Conservation (phyloP, 768 basidiomycete genomes). For the Boletellus ananiceps region DNA sequence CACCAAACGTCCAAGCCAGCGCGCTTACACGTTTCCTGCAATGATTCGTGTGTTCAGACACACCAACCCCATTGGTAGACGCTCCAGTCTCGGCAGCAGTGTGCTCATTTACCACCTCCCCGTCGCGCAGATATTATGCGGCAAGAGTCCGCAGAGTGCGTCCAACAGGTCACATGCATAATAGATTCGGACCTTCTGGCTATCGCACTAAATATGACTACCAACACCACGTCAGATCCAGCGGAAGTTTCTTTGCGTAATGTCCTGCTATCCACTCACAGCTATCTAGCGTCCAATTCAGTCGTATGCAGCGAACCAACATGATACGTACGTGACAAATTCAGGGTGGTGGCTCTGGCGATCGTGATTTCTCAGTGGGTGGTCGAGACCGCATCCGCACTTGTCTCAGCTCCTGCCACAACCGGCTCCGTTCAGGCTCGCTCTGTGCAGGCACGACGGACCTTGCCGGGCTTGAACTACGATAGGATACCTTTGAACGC, state of each 20-base stretch:
- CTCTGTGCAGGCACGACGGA: constrained; percentile 29
- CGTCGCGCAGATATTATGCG: not conserved
- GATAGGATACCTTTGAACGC: constrained; percentile 29
- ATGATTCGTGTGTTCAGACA: constrained; percentile 18
- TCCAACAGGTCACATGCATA: constrained; percentile 9
- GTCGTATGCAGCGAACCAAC: constrained; percentile 10
- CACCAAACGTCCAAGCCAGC: constrained; percentile 14
- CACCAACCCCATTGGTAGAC: not conserved
- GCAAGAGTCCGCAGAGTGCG: constrained; percentile 13
- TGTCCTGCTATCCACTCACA: constrained; percentile 8
- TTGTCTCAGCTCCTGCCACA: constrained; percentile 55
- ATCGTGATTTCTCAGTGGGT: constrained; percentile 40
- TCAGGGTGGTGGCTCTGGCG: constrained; percentile 37
- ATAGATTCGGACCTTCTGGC: constrained; percentile 16
- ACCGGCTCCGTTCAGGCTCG: constrained; percentile 39
- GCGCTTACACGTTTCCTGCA: constrained; percentile 18
- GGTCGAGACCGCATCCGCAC: constrained; percentile 45
- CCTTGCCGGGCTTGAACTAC: constrained; percentile 26
- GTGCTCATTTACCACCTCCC: constrained; percentile 12
- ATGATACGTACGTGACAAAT: constrained; percentile 13
- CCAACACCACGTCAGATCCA: constrained; percentile 4
- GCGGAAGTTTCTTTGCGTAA: not conserved
- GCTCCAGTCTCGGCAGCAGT: no score
- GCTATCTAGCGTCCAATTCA: constrained; percentile 6
- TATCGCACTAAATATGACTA: constrained; percentile 12